Conservation (phyloP, 164 flowering plant species). For the Vitis cinerea region DNA sequence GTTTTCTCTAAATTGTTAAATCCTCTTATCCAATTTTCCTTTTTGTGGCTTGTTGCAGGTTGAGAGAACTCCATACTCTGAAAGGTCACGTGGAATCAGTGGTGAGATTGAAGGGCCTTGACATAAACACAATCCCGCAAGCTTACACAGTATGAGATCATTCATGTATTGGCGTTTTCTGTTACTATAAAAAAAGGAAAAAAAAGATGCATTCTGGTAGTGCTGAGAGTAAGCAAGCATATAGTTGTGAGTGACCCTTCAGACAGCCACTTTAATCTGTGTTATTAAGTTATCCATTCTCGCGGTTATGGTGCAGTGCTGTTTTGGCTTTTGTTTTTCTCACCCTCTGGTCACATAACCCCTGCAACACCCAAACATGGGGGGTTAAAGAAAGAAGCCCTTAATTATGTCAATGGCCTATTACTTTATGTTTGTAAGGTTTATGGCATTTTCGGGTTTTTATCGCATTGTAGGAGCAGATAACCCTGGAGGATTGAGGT, state of each 20-base stretch:
- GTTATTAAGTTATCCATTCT: slow-evolving; percentile 1
- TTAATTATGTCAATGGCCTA: neutral
- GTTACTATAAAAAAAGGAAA: neutral
- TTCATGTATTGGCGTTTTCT: neutral
- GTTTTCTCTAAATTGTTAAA: neutral
- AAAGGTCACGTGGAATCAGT: slow-evolving; percentile 92
- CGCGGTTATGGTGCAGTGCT: neutral
- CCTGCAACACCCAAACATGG: neutral
- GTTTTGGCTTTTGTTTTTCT: neutral
- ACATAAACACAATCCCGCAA: slow-evolving; percentile 87
- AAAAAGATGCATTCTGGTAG: neutral
- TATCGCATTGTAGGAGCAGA: neutral
- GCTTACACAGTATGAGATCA: slow-evolving; percentile 68
- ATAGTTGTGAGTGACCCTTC: slow-evolving; percentile 12
- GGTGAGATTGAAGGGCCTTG: slow-evolving; percentile 77
- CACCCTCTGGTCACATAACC: neutral
- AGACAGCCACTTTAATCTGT: slow-evolving; percentile 10
- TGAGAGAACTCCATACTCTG: slow-evolving; percentile 73
- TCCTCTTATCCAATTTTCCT: neutral
- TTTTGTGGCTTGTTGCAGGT: slow-evolving; percentile 38
- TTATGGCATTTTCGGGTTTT: neutral
- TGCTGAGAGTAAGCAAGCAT: slow-evolving; percentile 12
- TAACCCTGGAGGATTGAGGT: neutral
- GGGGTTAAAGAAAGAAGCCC: neutral
- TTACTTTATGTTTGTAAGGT: slow-evolving; percentile 4